These are phyloP conservation scores for Picea glauca DNA, from an alignment of 75 land plant species.

Conservation along the genomic window DNA sequence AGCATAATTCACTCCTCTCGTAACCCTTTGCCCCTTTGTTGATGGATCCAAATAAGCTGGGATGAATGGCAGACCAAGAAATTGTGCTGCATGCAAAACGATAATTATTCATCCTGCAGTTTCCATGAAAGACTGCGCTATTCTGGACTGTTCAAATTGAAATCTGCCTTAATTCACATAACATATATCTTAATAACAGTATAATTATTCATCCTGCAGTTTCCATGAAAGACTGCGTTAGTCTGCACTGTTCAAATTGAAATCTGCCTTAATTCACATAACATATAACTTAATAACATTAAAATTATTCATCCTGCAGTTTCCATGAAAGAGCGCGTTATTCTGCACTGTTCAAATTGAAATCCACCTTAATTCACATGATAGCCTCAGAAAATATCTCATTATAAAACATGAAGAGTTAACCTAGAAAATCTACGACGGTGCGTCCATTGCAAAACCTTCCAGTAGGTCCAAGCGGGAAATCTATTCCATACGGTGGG, in stretches of 20 bases:
- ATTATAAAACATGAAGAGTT: neutral
- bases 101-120: too few species aligned
- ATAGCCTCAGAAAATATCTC: neutral
- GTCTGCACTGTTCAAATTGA: too few species aligned
- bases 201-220: too few species aligned
- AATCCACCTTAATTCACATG: constrained; percentile 6
- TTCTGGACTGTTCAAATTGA: too few species aligned
- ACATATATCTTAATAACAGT: too few species aligned
- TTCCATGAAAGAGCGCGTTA: too few species aligned
- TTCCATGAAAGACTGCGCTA: too few species aligned
- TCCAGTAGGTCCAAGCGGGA: constrained; percentile 65
- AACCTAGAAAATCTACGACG: constrained; percentile 56
- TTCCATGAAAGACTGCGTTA: too few species aligned
- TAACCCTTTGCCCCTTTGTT: constrained; percentile 20
- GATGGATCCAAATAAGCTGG: constrained; percentile 40
- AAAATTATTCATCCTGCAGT: too few species aligned
- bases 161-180: constrained; percentile 5
- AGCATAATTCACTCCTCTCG: constrained; percentile 48
- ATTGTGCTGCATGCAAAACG: constrained; percentile 24
- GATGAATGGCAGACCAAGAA: constrained; percentile 31
- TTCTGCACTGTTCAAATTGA: too few species aligned
- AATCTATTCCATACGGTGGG: constrained; percentile 76
- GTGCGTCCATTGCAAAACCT: constrained; percentile 81
- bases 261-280: constrained; percentile 4
- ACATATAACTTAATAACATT: too few species aligned